Evolutionary conservation across 176 grass and related monocot species (phyloP).

Genomic region (Aegilops tauschii): DNA sequence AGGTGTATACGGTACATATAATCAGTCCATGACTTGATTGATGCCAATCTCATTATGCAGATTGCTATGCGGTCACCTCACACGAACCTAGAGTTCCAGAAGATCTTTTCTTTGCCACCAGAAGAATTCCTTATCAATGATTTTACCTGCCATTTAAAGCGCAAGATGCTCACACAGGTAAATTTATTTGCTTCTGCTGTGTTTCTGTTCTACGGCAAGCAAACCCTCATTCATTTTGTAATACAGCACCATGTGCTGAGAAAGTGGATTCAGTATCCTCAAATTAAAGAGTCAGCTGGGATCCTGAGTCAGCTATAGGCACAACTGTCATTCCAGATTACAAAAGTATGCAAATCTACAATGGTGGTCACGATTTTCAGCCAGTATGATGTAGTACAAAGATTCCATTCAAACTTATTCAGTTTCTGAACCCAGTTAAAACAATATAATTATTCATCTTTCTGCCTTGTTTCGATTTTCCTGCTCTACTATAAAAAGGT

Average conservation of each 20-base stretch:
- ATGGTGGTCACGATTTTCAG: background rate
- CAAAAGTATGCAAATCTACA: background rate
- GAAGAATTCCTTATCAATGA: constrained; percentile 99
- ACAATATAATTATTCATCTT: background rate
- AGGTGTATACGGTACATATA: background rate
- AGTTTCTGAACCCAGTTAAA: background rate
- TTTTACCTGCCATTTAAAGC: constrained; percentile 97
- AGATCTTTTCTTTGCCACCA: constrained; percentile 77
- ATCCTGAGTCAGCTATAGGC: background rate
- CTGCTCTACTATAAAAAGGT: background rate
- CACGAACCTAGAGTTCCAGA: constrained; percentile 85
- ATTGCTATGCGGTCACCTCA: constrained; percentile 89
- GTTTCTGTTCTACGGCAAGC: background rate
- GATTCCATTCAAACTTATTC: background rate
- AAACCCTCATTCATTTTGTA: background rate
- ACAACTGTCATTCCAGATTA: background rate
- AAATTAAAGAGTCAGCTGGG: background rate
- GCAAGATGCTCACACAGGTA: constrained; percentile 92
- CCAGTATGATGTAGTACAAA: background rate
- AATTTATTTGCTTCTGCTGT: background rate
- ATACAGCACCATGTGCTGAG: background rate
- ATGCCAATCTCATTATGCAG: constrained; percentile 41
- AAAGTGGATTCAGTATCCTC: constrained; percentile 10
- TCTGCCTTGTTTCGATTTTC: background rate
- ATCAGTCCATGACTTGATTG: background rate